These are phyloP conservation scores for Annulohypoxylon moriforme DNA, from an alignment of 495 filamentous ascomycete genomes.

Conservation along the genomic window DNA sequence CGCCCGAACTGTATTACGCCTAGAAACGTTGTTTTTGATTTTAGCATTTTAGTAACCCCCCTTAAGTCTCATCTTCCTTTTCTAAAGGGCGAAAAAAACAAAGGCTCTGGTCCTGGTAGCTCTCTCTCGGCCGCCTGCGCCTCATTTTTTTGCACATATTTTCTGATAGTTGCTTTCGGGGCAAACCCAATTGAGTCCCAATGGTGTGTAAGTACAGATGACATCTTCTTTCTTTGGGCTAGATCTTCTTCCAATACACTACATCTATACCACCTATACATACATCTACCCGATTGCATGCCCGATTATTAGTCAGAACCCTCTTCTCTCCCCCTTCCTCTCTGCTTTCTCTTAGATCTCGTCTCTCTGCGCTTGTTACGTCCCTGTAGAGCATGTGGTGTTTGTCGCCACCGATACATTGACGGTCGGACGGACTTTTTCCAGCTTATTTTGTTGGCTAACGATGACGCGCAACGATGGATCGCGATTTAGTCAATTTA, in stretches of 20 bases:
- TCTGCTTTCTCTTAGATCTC: neutral
- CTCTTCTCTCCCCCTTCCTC: slow-evolving; percentile 9
- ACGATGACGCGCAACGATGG: slow-evolving; percentile 46
- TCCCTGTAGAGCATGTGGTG: slow-evolving; percentile 27
- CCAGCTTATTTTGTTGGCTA: slow-evolving; percentile 34
- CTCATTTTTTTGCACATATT: slow-evolving; percentile 34
- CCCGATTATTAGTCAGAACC: slow-evolving; percentile 23
- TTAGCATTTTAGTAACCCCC: slow-evolving; percentile 29
- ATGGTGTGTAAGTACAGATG: slow-evolving; percentile 44
- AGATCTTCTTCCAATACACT: slow-evolving; percentile 13
- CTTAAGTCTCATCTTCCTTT: neutral
- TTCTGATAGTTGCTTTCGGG: slow-evolving; percentile 25
- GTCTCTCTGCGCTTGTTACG: slow-evolving; percentile 17
- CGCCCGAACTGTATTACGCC: slow-evolving; percentile 19
- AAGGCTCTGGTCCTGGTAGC: slow-evolving; percentile 6
- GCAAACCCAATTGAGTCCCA: slow-evolving; percentile 16
- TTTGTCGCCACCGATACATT: slow-evolving; percentile 17
- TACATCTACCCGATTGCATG: slow-evolving; percentile 23
- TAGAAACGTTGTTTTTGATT: slow-evolving; percentile 14
- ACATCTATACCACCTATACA: slow-evolving; percentile 5
- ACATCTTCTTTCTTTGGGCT: slow-evolving; percentile 21
- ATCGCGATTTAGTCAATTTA: slow-evolving; percentile 41
- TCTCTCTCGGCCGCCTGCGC: slow-evolving; percentile 28
- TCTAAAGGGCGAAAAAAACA: slow-evolving; percentile 14
- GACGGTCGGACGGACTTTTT: slow-evolving; percentile 10